Base-by-base conservation (phyloP, 2,329 filamentous ascomycete species). In the Fusarium goolgardi region DNA sequence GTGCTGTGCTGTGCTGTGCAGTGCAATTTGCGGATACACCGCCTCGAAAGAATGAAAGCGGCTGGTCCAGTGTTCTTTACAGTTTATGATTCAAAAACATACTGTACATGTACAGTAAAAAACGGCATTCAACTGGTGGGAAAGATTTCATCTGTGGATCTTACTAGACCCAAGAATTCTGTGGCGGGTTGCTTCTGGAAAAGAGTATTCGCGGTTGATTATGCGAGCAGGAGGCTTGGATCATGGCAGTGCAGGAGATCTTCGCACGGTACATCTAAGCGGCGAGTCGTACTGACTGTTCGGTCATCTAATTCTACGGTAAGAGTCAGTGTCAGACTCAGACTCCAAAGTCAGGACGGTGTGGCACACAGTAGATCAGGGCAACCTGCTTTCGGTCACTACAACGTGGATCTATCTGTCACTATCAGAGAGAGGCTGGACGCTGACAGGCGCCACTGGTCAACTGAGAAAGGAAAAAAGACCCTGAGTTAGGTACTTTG, bases 121-220 rank as follows among this genome's bases (percentile, higher is more conserved):
- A 41, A 41, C 31, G 39, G 32, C 25, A 56, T 55, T 34, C 43
- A 29, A 63, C 66, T 69, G 66, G 66, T 41, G 34, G 63, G 56
- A 59, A 59, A 53, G 47, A 58, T 44, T 62, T 27, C 40, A 54
- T 63, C 25, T 56, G 55, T 68, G 67, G 67, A 40, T 41, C 51
- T 25, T 27, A 37, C 23, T 55, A 54, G 49, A 49, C 49, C 53
- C 39, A 53, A 55, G 61, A 69, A 49, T 67, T 46, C 29, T 55
- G 66, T 69, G 66, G 66, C 62, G 66, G 65, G 29, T 69, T 69
- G 62, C 62, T 69, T 69, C 66, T 69, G 50, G 66, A 69, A 67
- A 49, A 45, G 43, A 60, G 34, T 40, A 61, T 35, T 52, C 27
- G 37, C 20, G 37, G 60, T 54, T 45, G 62, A 56, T 41, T 37